Conservation (phyloP, 2,329 filamentous ascomycete species). For the Neofusicoccum umdonicola region DNA sequence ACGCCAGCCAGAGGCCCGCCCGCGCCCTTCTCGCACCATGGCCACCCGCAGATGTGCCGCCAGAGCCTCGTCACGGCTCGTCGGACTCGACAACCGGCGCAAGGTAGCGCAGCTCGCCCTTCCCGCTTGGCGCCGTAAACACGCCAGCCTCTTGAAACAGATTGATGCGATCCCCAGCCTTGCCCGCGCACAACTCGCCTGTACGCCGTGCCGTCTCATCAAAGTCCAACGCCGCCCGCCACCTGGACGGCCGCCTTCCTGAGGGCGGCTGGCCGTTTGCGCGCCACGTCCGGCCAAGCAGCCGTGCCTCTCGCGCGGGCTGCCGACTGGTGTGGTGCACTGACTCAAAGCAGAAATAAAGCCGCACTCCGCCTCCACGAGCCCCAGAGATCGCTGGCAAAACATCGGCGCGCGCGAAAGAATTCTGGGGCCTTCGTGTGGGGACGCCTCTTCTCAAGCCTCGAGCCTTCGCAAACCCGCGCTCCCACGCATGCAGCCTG, state of each 20-base stretch:
- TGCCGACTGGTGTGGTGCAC: neutral
- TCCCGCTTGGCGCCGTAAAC: neutral
- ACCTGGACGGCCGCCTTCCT: neutral
- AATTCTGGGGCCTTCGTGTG: neutral
- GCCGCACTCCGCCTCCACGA: neutral
- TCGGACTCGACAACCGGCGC: neutral
- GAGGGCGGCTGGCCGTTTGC: no score
- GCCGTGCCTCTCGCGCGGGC: neutral
- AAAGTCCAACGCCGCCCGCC: neutral
- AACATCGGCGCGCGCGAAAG: neutral
- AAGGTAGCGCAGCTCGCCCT: neutral
- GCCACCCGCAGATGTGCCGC: no score
- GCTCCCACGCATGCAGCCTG: neutral
- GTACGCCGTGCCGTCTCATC: neutral
- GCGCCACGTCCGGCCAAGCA: slow-evolving; percentile 4
- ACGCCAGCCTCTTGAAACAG: neutral
- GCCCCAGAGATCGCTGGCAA: slow-evolving; percentile 9
- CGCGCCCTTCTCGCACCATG: no score
- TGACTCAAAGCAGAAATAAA: neutral
- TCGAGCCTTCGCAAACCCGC: neutral
- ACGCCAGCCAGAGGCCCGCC: neutral
- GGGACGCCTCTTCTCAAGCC: neutral
- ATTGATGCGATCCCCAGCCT: neutral
- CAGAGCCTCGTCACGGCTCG: no score
- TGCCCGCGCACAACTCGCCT: neutral